Conservation (phyloP, 192 early-diverging fungal species). For the Dissophora ornata region DNA sequence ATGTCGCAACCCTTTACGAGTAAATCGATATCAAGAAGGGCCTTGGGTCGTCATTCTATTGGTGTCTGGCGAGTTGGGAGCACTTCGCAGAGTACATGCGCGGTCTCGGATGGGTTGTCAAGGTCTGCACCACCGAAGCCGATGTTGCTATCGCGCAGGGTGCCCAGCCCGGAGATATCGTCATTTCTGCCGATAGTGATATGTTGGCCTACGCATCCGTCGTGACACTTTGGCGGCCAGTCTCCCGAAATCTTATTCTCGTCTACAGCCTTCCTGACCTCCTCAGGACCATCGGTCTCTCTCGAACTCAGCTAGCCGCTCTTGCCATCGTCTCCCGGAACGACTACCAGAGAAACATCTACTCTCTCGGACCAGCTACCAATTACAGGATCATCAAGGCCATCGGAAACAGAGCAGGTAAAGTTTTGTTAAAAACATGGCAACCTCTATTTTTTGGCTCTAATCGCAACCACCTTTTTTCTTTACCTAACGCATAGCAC, state of each 20-base stretch:
- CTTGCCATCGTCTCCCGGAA: conserved; percentile 10
- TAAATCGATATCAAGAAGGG: not conserved
- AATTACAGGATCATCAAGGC: conserved; percentile 10
- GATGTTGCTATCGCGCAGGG: conserved; percentile 9
- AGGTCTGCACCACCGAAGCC: conserved; percentile 3
- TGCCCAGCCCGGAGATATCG: not conserved
- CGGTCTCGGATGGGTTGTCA: not conserved
- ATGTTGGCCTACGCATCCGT: conserved; percentile 7
- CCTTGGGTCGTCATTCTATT: conserved; percentile 5
- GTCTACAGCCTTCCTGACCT: conserved; percentile 2
- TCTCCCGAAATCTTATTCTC: conserved; percentile 3
- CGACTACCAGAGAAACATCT: conserved; percentile 11
- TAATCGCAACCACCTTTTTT: not conserved
- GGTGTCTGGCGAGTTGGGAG: conserved; percentile 7
- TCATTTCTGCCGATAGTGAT: conserved; percentile 10
- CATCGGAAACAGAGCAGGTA: conserved; percentile 4
- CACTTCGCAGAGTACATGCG: conserved; percentile 7
- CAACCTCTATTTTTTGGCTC: not conserved
- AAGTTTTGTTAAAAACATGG: not conserved
- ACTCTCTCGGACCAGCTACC: not conserved
- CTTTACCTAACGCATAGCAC: not conserved
- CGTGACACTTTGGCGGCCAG: conserved; percentile 3
- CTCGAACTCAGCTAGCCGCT: conserved; percentile 1
- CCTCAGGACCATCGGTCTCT: not conserved
- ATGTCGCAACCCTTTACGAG: no score